Percentiles rank a stretch among this genome's conserved stretches.
These are phyloP conservation scores for Dionaea muscipula DNA, from an alignment of 179 eudicot species.

Conservation along the genomic window DNA sequence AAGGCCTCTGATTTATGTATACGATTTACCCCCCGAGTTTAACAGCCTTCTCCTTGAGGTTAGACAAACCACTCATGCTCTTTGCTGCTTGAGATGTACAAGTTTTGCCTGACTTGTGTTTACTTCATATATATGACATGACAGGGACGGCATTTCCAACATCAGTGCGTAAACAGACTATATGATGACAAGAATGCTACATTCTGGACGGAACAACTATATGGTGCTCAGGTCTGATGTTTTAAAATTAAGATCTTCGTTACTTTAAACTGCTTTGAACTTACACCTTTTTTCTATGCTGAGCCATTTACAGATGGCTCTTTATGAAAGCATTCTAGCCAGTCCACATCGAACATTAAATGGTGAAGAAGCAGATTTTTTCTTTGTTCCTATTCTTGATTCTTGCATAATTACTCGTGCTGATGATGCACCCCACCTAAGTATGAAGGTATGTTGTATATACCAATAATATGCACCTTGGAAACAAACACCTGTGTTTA, in stretches of 20 bases:
- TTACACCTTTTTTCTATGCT: conserved; percentile 9
- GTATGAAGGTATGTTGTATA: conserved; percentile 46
- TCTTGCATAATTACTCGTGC: conserved; percentile 82
- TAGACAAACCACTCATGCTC: conserved; percentile 17
- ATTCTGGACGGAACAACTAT: conserved; percentile 75
- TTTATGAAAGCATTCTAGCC: conserved; percentile 77
- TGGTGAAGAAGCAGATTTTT: conserved; percentile 93
- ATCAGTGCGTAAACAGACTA: conserved; percentile 76
- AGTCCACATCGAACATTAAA: conserved; percentile 77
- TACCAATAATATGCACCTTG: background rate
- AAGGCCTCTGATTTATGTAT: conserved; percentile 85
- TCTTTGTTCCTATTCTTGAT: conserved; percentile 88
- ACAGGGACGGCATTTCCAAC: conserved; percentile 90
- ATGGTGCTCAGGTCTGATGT: conserved; percentile 85
- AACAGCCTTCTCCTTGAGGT: conserved; percentile 90
- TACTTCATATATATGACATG: conserved; percentile 9
- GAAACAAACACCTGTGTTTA: too few species aligned
- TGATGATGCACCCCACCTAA: conserved; percentile 84
- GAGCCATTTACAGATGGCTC: conserved; percentile 57
- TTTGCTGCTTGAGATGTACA: background rate
- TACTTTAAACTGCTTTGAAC: background rate
- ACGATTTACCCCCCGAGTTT: conserved; percentile 81
- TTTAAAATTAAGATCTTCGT: background rate
- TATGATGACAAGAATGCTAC: conserved; percentile 66
- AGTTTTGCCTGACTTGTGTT: conserved; percentile 10